These are phyloP conservation scores for Arachis hypogaea DNA, from an alignment of 306 rosid species.

Conservation along the genomic window DNA sequence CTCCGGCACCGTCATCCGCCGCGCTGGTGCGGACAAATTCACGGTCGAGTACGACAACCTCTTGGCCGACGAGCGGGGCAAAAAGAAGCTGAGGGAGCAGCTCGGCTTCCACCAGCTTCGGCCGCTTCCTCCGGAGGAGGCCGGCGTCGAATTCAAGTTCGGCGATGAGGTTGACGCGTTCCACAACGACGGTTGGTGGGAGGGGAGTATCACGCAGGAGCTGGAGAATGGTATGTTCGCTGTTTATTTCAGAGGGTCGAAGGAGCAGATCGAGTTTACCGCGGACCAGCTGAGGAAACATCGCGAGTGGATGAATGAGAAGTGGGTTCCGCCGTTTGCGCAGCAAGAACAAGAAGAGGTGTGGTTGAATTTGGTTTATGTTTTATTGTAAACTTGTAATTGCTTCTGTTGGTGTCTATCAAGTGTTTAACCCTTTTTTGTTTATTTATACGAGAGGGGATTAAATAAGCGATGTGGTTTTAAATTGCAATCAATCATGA, in stretches of 20 bases:
- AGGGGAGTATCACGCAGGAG: constrained; percentile 45
- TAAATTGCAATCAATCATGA: no score
- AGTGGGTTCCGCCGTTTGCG: constrained; percentile 49
- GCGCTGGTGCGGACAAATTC: constrained; percentile 28
- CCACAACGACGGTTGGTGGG: constrained; percentile 75
- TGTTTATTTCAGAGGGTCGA: constrained; percentile 54
- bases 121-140: constrained; percentile 47
- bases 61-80: constrained; percentile 30
- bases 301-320: constrained; percentile 53
- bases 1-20: constrained; percentile 48
- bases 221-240: constrained; percentile 42
- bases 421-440: no score
- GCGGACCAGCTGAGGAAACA: constrained; percentile 55
- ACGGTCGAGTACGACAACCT: constrained; percentile 53
- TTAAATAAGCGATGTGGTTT: no score
- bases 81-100: constrained; percentile 43
- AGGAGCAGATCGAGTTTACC: constrained; percentile 52
- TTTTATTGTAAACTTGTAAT: background rate
- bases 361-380: background rate
- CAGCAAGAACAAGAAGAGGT: constrained; percentile 9
- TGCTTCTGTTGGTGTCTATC: no score
- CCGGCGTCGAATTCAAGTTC: constrained; percentile 35
- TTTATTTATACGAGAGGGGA: no score
- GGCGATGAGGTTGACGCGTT: constrained; percentile 67
- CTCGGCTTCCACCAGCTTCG: constrained; percentile 48